Base-by-base conservation (phyloP, 1,284 basidiomycete species). In the Sanghuangporus sanghuang region DNA sequence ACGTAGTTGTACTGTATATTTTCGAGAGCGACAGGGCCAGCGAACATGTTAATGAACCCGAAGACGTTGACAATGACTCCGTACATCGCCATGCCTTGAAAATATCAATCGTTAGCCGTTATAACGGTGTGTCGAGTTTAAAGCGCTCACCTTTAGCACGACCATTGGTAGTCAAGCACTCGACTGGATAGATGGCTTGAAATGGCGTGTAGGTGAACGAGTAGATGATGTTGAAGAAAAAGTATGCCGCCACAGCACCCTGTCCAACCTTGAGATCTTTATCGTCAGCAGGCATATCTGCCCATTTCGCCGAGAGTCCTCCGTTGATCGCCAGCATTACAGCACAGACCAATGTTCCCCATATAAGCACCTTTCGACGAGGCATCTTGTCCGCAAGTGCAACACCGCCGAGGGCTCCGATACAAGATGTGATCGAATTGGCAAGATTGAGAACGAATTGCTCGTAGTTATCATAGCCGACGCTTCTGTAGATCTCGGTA, bases 141-240 rank as follows among this genome's bases (percentile, higher is more conserved):
- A 77, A 85, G 83, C 7, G 16, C 39, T 18, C 35, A 64, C 85
- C 85, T 70, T 85, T 85, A 6, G 84, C 84, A 59, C 83, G 78
- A 54, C 82, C 80, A 63, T 81, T 83, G 57, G 81, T 84, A 62
- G 81, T 75, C 35, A 85, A 73, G 64, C 80, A 81, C 67, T 86
- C 85, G 21, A 80, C 78, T 0, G 85, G 83, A 64, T 84, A 82
- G 8, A 85, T 70, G 3, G 81, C 84, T 71, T 86, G 82, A 18
- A 82, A 72, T 5, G 82, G 83, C 6, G 81, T 82, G 69, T 83
- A 83, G 9, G 78, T 74, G 56, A 80, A 73, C 64, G 78, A 79
- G 70, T 76, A 80, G 38, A 81, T 75, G 62, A 80, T 79, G 50
- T 80, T 80, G 71, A 84, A 83, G 39, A 84, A 70, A 75, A 85